These are phyloP conservation scores for Populus nigra DNA, from an alignment of 345 rosid genomes.

Conservation along the genomic window DNA sequence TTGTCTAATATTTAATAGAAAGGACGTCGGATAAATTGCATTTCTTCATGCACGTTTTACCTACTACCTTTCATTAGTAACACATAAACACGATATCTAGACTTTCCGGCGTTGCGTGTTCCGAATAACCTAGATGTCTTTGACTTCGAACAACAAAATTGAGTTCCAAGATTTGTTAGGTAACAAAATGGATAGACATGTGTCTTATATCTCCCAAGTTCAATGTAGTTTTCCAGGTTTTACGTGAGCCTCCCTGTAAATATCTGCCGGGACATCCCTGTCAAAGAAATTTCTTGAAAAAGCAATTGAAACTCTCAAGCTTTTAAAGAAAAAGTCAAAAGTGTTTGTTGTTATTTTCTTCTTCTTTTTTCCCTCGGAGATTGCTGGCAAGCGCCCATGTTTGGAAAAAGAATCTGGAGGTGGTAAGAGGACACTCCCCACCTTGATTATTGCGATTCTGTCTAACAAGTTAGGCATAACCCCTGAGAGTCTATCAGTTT, in stretches of 20 bases:
- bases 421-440: not conserved
- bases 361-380: not conserved
- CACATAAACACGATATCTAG: not conserved
- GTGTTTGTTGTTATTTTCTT: too few species aligned
- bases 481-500: not conserved
- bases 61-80: too few species aligned
- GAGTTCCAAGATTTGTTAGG: slow-evolving; percentile 26
- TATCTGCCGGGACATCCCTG: slow-evolving; percentile 2
- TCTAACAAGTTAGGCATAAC: not conserved
- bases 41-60: too few species aligned
- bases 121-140: not conserved
- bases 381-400: not conserved
- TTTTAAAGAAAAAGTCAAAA: not conserved
- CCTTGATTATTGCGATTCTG: not conserved
- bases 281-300: slow-evolving; percentile 9
- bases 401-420: too few species aligned
- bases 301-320: slow-evolving; percentile 1
- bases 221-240: slow-evolving; percentile 12
- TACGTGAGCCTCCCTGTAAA: not conserved
- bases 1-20: too few species aligned
- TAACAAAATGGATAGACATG: slow-evolving; percentile 10
- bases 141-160: slow-evolving; percentile 12
- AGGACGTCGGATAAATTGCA: too few species aligned
- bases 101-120: slow-evolving; percentile 19
- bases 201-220: slow-evolving; percentile 10